These are phyloP conservation scores for Kwoniella botswanensis DNA, from an alignment of 768 basidiomycete species.

Conservation along the genomic window DNA sequence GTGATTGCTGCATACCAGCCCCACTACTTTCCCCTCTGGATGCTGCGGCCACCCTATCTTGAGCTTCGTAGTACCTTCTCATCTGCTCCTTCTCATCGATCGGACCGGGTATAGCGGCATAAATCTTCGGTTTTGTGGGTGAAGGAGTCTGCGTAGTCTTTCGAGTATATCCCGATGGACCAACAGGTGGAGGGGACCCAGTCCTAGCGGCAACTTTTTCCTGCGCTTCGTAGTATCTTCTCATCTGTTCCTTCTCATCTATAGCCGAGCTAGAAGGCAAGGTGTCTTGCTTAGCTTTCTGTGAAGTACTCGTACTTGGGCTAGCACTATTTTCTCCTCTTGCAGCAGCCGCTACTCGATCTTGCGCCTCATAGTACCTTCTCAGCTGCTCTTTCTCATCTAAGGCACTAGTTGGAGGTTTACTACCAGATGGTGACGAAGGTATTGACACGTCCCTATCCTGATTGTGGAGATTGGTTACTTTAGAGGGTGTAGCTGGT, in stretches of 20 bases:
- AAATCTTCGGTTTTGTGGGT: neutral
- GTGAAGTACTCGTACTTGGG: neutral
- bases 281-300: neutral
- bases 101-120: slow-evolving; percentile 10
- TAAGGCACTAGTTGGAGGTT: no score
- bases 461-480: no score
- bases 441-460: no score
- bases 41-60: slow-evolving; percentile 25
- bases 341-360: slow-evolving; percentile 19
- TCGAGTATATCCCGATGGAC: slow-evolving; percentile 3
- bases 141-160: neutral
- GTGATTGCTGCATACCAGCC: neutral
- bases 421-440: no score
- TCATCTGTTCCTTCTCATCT: slow-evolving; percentile 32
- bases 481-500: no score
- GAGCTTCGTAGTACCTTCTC: slow-evolving; percentile 18
- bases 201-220: slow-evolving; percentile 11
- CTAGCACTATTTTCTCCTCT: neutral
- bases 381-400: slow-evolving; percentile 41
- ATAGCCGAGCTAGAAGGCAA: neutral
- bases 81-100: slow-evolving; percentile 29
- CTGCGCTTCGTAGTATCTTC: slow-evolving; percentile 17
- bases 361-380: slow-evolving; percentile 38
- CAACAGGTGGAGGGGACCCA: neutral
- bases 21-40: neutral